Percentiles rank a stretch among this genome's conserved stretches.
phyloP scores from a whole-genome alignment of 2,329 filamentous ascomycete species.

The Neopestalotiopsis clavispora region DNA sequence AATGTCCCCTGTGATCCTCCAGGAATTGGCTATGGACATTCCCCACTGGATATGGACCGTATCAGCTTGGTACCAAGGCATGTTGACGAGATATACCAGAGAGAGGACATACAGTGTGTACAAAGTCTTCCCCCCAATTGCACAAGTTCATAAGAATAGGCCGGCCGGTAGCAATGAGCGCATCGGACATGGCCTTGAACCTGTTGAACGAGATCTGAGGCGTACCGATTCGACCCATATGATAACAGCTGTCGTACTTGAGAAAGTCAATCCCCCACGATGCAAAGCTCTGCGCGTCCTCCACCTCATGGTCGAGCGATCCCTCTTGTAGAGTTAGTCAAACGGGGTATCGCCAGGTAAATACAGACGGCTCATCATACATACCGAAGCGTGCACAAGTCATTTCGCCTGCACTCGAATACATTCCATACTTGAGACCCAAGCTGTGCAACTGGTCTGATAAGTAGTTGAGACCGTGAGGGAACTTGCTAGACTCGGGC shows the following conservation, averaged over 20 bases:
- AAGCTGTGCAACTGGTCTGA: slow-evolving; percentile 39
- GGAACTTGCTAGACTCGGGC: slow-evolving; percentile 35
- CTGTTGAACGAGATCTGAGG: slow-evolving; percentile 33
- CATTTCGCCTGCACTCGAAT: slow-evolving; percentile 46
- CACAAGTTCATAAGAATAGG: slow-evolving; percentile 39
- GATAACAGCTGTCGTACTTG: slow-evolving; percentile 57
- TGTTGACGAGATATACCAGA: slow-evolving; percentile 3
- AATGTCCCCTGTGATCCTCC: slow-evolving; percentile 40
- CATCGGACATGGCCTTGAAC: slow-evolving; percentile 39
- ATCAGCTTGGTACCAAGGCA: neutral
- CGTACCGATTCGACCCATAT: slow-evolving; percentile 32
- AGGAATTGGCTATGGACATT: slow-evolving; percentile 36
- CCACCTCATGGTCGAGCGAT: slow-evolving; percentile 54
- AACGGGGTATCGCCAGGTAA: neutral
- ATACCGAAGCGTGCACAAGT: slow-evolving; percentile 56
- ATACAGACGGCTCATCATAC: neutral
- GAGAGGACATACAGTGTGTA: neutral
- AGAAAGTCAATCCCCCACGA: slow-evolving; percentile 58
- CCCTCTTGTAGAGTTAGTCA: slow-evolving; percentile 35
- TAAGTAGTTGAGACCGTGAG: slow-evolving; percentile 40
- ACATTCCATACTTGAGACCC: slow-evolving; percentile 45
- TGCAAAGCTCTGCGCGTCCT: slow-evolving; percentile 58
- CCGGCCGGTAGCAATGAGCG: slow-evolving; percentile 36
- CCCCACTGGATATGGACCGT: slow-evolving; percentile 28
- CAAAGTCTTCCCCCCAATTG: slow-evolving; percentile 39